Evolutionary conservation across 2,329 filamentous ascomycete genomes (phyloP).

Genomic region (Sporothrix mexicana): DNA sequence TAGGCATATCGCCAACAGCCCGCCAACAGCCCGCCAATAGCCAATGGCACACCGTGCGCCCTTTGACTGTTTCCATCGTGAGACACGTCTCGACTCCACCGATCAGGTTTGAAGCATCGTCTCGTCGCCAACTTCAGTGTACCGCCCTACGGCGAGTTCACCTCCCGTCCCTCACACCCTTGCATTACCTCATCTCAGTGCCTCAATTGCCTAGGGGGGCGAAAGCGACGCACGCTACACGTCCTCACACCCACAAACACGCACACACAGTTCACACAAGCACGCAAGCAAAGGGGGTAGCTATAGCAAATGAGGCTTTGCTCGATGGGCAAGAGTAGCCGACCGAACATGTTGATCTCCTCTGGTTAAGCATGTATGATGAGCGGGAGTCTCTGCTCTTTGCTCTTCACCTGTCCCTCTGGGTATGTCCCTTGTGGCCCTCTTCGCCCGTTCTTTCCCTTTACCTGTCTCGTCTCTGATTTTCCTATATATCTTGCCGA

Average conservation of each 20-base stretch:
- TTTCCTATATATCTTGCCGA: constrained; percentile 31
- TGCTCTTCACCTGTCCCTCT: constrained; percentile 11
- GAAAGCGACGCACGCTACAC: constrained; percentile 19
- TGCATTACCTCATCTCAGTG: constrained; percentile 5
- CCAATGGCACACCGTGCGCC: constrained; percentile 29
- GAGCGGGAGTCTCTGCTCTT: constrained; percentile 10
- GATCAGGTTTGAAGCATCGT: constrained; percentile 33
- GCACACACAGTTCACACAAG: not conserved
- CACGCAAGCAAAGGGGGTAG: constrained; percentile 18
- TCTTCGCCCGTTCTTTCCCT: not conserved
- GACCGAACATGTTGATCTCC: constrained; percentile 22
- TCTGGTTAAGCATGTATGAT: constrained; percentile 28
- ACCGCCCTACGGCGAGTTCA: constrained; percentile 3
- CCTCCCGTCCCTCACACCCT: not conserved
- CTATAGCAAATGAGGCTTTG: not conserved
- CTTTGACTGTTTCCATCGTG: constrained; percentile 33
- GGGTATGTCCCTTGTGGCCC: not conserved
- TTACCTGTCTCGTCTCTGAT: not conserved
- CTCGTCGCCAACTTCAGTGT: constrained; percentile 28
- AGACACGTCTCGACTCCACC: constrained; percentile 37
- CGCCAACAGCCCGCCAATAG: constrained; percentile 8
- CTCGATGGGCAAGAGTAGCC: constrained; percentile 18
- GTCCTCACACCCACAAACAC: not conserved
- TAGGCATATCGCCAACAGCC: not conserved
- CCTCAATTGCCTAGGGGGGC: not conserved